Percentiles rank a stretch among this genome's conserved stretches.
Conservation (phyloP, 2,329 filamentous ascomycete species). For the Blastomyces emzantsi region DNA sequence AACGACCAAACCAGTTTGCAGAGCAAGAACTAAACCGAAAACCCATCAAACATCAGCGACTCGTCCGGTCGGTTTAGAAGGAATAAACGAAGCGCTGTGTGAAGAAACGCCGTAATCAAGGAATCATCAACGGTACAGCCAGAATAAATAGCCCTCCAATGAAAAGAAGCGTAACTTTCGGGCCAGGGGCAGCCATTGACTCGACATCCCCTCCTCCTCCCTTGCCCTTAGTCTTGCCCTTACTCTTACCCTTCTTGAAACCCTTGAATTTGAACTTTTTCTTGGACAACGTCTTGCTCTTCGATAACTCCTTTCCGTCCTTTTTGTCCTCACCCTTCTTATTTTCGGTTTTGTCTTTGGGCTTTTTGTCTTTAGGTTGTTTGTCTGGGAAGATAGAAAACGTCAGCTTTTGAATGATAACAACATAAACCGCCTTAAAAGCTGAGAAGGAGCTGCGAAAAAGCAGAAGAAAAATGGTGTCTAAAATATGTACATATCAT, state of each 20-base stretch:
- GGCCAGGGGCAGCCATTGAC: not conserved
- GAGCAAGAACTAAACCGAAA: not conserved
- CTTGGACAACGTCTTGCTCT: not conserved
- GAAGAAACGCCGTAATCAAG: not conserved
- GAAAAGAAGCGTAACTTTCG: not conserved
- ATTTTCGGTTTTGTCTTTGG: not conserved
- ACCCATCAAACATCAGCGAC: not conserved
- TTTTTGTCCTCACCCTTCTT: not conserved
- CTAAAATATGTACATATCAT: not conserved
- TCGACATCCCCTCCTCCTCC: not conserved
- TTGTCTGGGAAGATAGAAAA: not conserved
- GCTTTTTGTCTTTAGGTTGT: not conserved
- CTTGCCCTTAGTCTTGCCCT: not conserved
- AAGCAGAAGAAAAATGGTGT: not conserved
- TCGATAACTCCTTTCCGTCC: not conserved
- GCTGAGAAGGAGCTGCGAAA: not conserved
- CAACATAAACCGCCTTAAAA: not conserved
- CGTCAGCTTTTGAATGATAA: not conserved
- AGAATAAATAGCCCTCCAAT: not conserved
- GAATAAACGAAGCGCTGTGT: too few relatives aligned
- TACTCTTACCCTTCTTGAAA: not conserved
- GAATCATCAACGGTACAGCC: not conserved
- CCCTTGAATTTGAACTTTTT: not conserved
- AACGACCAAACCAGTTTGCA: not conserved
- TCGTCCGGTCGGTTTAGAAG: not conserved